A percentile compares a stretch with the other conserved stretches of the same genome.
Conservation (phyloP, 2,329 filamentous ascomycete species). For the Boeremia lycopersici region DNA sequence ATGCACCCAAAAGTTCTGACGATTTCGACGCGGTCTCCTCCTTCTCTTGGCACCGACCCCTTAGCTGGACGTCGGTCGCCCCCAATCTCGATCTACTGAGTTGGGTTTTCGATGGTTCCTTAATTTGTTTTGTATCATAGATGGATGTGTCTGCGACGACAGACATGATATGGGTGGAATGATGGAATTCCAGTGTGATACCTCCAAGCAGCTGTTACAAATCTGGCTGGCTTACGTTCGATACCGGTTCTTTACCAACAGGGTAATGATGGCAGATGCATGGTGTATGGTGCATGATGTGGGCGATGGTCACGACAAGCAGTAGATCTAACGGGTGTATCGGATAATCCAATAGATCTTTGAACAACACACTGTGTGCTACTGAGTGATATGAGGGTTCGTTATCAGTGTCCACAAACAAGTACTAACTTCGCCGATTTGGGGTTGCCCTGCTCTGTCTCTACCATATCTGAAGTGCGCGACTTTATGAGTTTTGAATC, state of each 20-base stretch:
- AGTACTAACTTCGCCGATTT: too few species aligned
- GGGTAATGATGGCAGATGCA: slow-evolving; percentile 29
- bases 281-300: slow-evolving; percentile 26
- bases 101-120: slow-evolving; percentile 29
- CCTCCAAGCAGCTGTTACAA: slow-evolving; percentile 32
- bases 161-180: slow-evolving; percentile 32
- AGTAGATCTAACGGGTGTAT: slow-evolving; percentile 27
- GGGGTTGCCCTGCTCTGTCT: too few species aligned
- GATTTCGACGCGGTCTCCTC: slow-evolving; percentile 33
- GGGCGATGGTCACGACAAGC: slow-evolving; percentile 10
- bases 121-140: slow-evolving; percentile 43
- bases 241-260: slow-evolving; percentile 24
- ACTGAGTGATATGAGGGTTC: not conserved
- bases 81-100: slow-evolving; percentile 22
- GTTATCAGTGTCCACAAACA: too few species aligned
- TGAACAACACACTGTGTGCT: slow-evolving; percentile 5
- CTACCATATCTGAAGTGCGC: too few species aligned
- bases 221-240: slow-evolving; percentile 27
- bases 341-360: slow-evolving; percentile 22
- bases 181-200: slow-evolving; percentile 37
- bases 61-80: slow-evolving; percentile 37
- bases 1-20: slow-evolving; percentile 46
- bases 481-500: too few species aligned
- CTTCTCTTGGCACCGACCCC: slow-evolving; percentile 30
- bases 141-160: slow-evolving; percentile 37